Evolutionary conservation across 129 eudicot species (phyloP), one percentile per base, ranked within the genome.

Genomic region (Flaveria sonorensis): DNA sequence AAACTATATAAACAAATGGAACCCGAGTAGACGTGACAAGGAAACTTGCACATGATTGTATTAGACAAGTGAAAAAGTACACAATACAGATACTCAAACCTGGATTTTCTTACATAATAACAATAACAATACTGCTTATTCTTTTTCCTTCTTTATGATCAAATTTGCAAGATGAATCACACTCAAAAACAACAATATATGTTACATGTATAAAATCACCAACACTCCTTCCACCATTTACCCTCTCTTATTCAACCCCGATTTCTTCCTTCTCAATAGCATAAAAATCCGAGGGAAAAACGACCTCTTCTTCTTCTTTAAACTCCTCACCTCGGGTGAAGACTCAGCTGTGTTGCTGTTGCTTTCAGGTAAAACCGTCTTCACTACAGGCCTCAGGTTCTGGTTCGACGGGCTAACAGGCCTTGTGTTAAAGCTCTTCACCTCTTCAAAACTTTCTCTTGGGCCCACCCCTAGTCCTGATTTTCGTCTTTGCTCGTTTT

Each of bases 401-500:
- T 77, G 60, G 50, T 82, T 72, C 1, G 48, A 72, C 39, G 89
- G 46, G 59, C 83, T 52, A 70, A 77, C 83, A 0, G 85, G 81
- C 13, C 71, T 69, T 55, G 48, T 76, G 39, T 70, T 81, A 78
- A 61, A 81, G 70, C 55, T 79, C 75, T 78, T 83, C 51, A 68
- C 50, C 75, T 72, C 90, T 79, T 85, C 92, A 76, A 82, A 83
- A 77, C 96, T 86, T 11, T 56, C 73, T 75, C 88, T 84, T 21
- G 87, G 88, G 71, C 86, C 89, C 70, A 55, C 77, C 68, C 39
- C 81, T 10, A 77, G 51, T 1, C 86, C 92, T 5, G 89, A 89
- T 81, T 91, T 90, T 68, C 96, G 79, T 60, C 91, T 80, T 83
- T 88, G 96, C 55, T 88, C 98, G 24, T 85, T 77, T 74, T 90